Evolutionary conservation across 371 early-diverging fungal genomes (phyloP), one percentile per base, ranked within the genome.

Genomic region (Mortierella sp.): DNA sequence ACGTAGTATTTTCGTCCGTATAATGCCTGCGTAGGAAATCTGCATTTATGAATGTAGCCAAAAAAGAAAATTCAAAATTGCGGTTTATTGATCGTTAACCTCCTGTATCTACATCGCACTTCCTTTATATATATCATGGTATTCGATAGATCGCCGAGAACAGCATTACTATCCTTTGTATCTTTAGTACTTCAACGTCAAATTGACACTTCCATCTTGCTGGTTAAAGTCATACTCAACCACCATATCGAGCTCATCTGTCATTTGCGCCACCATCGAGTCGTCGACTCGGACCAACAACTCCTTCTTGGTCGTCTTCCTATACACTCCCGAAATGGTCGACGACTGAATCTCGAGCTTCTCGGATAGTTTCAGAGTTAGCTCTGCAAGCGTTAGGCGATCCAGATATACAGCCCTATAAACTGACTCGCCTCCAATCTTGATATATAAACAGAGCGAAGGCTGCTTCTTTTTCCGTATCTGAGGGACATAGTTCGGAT

Each of bases 351-450:
- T 77, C 52, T 85, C 72, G 45, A 89, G 72, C 59, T 88, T 89
- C 33, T 80, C 83, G 22, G 84, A 61, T 53, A 89, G 62, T 47
- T 88, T 88, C 10, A 80, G 71, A 2, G 80, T 79, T 32, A 90
- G 63, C 16, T 88, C 85, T 22, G 73, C 57, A 7, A 87, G 77
- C 0, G 87, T 87, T 1, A 81, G 72, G 13, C 83, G 72, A 45
- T 90, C 88, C 3, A 90, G 83, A 64, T 90, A 90, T n/a, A 89
- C 77, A 0, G 91, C 91, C 11, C 88, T 81, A 66, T 85, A 86
- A 1, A 87, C 84, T 3, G 84, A 53, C 58, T 88, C 89, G 28
- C 83, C 73, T 0, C 83, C 83, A 47, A 88, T 85, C 41, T 86
- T 85, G 36, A 85, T 85, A 69, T 87, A 90, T 10, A 90, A 70